These are phyloP conservation scores for Oidium heveae DNA, from an alignment of 2,329 filamentous ascomycete species.

Conservation along the genomic window DNA sequence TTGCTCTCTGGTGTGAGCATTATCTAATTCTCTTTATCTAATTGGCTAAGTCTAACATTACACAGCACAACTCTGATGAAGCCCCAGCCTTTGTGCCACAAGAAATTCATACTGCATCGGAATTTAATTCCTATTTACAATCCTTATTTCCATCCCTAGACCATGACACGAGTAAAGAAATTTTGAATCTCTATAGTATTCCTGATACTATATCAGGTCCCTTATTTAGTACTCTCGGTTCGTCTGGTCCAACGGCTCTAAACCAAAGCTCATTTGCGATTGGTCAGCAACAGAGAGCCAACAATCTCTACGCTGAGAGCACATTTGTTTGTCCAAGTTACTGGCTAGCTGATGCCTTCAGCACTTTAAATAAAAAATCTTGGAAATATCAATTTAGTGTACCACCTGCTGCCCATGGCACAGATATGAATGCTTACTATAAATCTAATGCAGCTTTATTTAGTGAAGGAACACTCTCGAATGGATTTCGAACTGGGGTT, in stretches of 20 bases:
- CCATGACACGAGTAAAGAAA: neutral
- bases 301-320: constrained; percentile 25
- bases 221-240: constrained; percentile 2
- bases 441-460: neutral
- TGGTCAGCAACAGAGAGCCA: constrained; percentile 24
- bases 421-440: constrained; percentile 15
- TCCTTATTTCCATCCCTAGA: neutral
- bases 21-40: neutral
- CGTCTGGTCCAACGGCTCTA: constrained; percentile 2
- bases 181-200: neutral
- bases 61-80: constrained; percentile 17
- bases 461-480: constrained; percentile 1
- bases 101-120: constrained; percentile 3
- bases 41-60: neutral
- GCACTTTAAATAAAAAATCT: constrained; percentile 10
- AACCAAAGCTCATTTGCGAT: constrained; percentile 3
- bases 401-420: constrained; percentile 15
- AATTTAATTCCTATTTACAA: constrained; percentile 1
- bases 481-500: neutral
- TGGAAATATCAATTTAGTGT: constrained; percentile 22
- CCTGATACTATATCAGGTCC: neutral
- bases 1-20: constrained; percentile 5
- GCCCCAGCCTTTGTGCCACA: constrained; percentile 16
- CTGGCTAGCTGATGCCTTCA: constrained; percentile 23
- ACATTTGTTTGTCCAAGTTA: constrained; percentile 29